phyloP scores from a whole-genome alignment of 345 rosid species.

The Rhizophora mangle region DNA sequence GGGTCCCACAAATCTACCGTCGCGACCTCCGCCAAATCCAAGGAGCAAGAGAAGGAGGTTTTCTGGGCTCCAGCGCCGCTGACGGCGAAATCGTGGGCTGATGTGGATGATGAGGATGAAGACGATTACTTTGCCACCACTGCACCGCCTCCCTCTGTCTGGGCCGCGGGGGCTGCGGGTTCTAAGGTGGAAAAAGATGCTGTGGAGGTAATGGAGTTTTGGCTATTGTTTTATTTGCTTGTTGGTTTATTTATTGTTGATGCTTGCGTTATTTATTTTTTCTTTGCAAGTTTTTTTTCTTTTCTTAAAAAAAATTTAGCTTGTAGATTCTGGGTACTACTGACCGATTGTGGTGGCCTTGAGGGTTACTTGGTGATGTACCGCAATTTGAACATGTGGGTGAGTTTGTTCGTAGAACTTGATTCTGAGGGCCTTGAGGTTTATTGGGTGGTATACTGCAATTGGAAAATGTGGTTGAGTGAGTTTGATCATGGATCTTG shows the following conservation, averaged over 20 bases:
- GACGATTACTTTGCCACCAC: constrained; percentile 57
- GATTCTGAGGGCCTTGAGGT: too few species aligned
- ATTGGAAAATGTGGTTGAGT: too few species aligned
- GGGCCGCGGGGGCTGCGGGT: constrained; percentile 30
- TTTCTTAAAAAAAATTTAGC: too few species aligned
- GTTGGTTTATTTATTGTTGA: constrained; percentile 1
- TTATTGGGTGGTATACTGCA: too few species aligned
- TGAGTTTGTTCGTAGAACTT: too few species aligned
- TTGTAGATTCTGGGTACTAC: too few species aligned
- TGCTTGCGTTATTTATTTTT: too few species aligned
- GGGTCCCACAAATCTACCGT: constrained; percentile 26
- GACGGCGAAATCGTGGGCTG: constrained; percentile 55
- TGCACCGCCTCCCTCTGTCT: constrained; percentile 41
- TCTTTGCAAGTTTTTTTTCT: not conserved
- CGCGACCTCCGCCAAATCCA: constrained; percentile 14
- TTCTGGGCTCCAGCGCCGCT: constrained; percentile 54
- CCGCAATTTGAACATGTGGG: too few species aligned
- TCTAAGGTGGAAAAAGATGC: not conserved
- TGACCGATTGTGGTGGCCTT: too few species aligned
- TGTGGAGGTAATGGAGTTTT: not conserved
- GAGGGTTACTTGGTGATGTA: too few species aligned
- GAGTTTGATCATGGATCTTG: too few species aligned
- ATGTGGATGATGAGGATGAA: constrained; percentile 48
- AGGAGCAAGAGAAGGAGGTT: constrained; percentile 45
- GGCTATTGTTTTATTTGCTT: constrained; percentile 6